Evolutionary conservation across 2,329 filamentous ascomycete species (phyloP).

Genomic region (Penicillium janthinellum): DNA sequence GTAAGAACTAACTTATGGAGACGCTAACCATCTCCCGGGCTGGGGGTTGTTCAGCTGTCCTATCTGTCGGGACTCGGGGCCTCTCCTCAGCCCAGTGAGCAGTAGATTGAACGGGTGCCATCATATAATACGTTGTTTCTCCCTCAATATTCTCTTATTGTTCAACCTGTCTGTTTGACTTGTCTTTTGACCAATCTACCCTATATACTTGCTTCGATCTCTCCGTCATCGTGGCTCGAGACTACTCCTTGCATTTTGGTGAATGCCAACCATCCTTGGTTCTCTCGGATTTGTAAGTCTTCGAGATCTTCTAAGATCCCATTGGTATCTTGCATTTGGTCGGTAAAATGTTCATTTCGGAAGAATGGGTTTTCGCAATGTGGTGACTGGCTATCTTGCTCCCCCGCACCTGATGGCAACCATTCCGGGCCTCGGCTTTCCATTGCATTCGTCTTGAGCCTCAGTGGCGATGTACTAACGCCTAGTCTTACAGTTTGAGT

Average conservation of each 20-base stretch:
- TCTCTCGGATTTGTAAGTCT: background rate
- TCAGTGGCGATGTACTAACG: background rate
- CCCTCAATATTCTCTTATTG: conserved; percentile 9
- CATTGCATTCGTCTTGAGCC: background rate
- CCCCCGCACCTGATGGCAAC: background rate
- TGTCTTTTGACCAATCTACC: background rate
- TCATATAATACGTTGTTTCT: conserved; percentile 17
- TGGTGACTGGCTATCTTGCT: background rate
- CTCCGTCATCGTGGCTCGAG: background rate
- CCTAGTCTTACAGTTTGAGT: background rate
- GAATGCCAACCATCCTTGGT: background rate
- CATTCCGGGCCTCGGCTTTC: background rate
- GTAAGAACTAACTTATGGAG: conserved; percentile 9
- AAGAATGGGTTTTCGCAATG: background rate
- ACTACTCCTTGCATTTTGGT: background rate
- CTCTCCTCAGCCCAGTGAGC: background rate
- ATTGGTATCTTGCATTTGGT: conserved; percentile 3
- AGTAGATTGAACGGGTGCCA: background rate
- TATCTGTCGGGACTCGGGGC: background rate
- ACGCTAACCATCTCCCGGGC: conserved; percentile 10
- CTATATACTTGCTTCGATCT: background rate
- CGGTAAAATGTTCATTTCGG: background rate
- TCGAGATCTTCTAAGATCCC: background rate
- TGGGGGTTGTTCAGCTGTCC: conserved; percentile 17
- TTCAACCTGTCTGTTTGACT: conserved; percentile 2